Evolutionary conservation across 2,329 filamentous ascomycete species (phyloP), one percentile per base, ranked within the genome.

Genomic region (Stemphylium vesicarium): DNA sequence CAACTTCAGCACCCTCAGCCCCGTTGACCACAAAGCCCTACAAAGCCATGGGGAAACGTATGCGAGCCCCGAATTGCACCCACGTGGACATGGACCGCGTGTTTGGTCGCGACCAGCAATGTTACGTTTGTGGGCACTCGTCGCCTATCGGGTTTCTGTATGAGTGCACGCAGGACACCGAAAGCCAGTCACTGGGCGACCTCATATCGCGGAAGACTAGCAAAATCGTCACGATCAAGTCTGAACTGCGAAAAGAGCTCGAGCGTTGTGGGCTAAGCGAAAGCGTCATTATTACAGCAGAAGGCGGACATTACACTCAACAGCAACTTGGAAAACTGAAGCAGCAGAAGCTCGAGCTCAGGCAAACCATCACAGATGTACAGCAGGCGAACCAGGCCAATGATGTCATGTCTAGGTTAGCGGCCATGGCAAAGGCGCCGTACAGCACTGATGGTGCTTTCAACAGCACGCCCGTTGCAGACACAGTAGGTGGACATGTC

Each of bases 131-230:
- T 65, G 77, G 77, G 35, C 75, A 77, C 36, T 72, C 74, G 1
- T 84, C 88, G 0, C 75, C 80, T 13, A 80, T 88, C 48, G 89
- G 89, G 22, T 95, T 88, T 84, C 76, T 95, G 18, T 95, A 91
- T 72, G 80, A 83, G 55, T 95, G 91, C 73, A 84, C 81, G 11
- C 85, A 90, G 69, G 89, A 92, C 24, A 47, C 46, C 15, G 53
- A 57, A 32, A 16, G 42, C 11, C 41, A 42, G n/a, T 56, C 59
- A 15, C 56, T 63, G 2, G 52, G 49, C 26, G 26, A 52, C 12
- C 43, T 57, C 5, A 15, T 63, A 16, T 29, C 31, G 3, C 22
- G 15, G 9, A 12, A 55, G 6, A 41, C 41, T 2, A 50, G 53
- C 9, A 41, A 33, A 0, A 31, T 42, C 13, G 40, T 56, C 9